Evolutionary conservation across 2,329 filamentous ascomycete species (phyloP).

Genomic region (Fusarium sacchari): DNA sequence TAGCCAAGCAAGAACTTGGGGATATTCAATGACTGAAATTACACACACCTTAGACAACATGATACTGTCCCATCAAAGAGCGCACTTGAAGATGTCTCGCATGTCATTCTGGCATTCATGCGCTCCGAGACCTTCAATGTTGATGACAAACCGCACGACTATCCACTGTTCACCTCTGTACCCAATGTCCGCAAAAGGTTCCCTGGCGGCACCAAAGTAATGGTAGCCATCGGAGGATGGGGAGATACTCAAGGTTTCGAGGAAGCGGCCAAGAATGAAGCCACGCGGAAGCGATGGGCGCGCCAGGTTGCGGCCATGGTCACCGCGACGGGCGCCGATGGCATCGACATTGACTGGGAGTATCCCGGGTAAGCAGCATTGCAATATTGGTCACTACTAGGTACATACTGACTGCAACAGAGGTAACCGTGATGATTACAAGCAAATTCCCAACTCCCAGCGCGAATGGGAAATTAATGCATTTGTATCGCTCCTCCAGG

Average conservation of each 20-base stretch:
- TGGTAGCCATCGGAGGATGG: constrained; percentile 81
- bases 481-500: constrained; percentile 69
- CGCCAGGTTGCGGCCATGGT: constrained; percentile 73
- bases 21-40: constrained; percentile 32
- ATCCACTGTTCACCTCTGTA: constrained; percentile 65
- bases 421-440: constrained; percentile 78
- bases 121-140: constrained; percentile 62
- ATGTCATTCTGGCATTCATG: constrained; percentile 69
- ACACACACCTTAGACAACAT: constrained; percentile 57
- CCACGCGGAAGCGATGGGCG: constrained; percentile 67
- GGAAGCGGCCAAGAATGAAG: constrained; percentile 61
- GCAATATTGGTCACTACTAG: background rate
- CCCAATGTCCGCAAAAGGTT: constrained; percentile 60
- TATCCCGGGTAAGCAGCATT: constrained; percentile 58
- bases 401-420: constrained; percentile 43
- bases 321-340: constrained; percentile 70
- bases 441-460: constrained; percentile 66
- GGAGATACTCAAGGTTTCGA: constrained; percentile 74
- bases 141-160: constrained; percentile 48
- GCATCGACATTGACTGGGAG: constrained; percentile 73
- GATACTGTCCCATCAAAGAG: constrained; percentile 52
- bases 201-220: constrained; percentile 65
- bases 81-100: constrained; percentile 59
- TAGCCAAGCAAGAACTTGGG: too few relatives aligned
- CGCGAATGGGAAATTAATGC: constrained; percentile 71